Percentiles rank a stretch among this genome's conserved stretches.
phyloP scores from a whole-genome alignment of 75 land plant species.

The Sequoiadendron giganteum region DNA sequence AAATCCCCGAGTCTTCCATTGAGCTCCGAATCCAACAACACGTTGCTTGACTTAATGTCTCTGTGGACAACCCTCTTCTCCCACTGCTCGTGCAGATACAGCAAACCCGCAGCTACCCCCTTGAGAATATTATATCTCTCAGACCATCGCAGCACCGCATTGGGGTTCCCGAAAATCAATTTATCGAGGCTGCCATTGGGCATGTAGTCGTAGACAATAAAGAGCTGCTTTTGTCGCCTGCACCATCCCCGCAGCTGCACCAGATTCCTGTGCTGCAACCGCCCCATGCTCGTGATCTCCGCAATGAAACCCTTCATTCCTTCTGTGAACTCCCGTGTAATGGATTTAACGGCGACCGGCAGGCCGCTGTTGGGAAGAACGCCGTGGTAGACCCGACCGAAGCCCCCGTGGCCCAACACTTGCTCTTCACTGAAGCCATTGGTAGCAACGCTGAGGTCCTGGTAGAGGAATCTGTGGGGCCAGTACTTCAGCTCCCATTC shows the following conservation, averaged over 20 bases:
- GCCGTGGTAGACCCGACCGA: slow-evolving; percentile 31
- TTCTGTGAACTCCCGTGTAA: slow-evolving; percentile 19
- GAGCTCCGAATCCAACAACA: slow-evolving; percentile 26
- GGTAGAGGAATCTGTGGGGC: slow-evolving; percentile 20
- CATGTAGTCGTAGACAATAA: slow-evolving; percentile 32
- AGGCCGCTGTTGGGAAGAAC: neutral
- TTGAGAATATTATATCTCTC: slow-evolving; percentile 38
- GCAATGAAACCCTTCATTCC: slow-evolving; percentile 25
- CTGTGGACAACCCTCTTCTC: slow-evolving; percentile 20
- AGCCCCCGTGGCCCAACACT: slow-evolving; percentile 21
- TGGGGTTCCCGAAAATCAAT: slow-evolving; percentile 12
- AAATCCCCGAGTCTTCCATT: slow-evolving; percentile 39
- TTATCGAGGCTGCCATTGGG: slow-evolving; percentile 25
- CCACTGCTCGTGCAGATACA: slow-evolving; percentile 27
- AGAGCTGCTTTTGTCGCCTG: slow-evolving; percentile 18
- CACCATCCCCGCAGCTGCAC: slow-evolving; percentile 36
- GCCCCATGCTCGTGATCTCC: slow-evolving; percentile 24
- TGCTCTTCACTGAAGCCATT: slow-evolving; percentile 15
- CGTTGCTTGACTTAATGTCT: slow-evolving; percentile 33
- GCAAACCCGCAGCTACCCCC: slow-evolving; percentile 44
- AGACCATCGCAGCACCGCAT: slow-evolving; percentile 21
- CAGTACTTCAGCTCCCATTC: slow-evolving; percentile 20
- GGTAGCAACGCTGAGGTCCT: slow-evolving; percentile 14
- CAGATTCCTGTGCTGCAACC: slow-evolving; percentile 25
- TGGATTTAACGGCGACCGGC: slow-evolving; percentile 17